A percentile compares a stretch with the other conserved stretches of the same genome.
Evolutionary conservation across 176 grass and related monocot species (phyloP).

Genomic region (Microstegium vimineum): DNA sequence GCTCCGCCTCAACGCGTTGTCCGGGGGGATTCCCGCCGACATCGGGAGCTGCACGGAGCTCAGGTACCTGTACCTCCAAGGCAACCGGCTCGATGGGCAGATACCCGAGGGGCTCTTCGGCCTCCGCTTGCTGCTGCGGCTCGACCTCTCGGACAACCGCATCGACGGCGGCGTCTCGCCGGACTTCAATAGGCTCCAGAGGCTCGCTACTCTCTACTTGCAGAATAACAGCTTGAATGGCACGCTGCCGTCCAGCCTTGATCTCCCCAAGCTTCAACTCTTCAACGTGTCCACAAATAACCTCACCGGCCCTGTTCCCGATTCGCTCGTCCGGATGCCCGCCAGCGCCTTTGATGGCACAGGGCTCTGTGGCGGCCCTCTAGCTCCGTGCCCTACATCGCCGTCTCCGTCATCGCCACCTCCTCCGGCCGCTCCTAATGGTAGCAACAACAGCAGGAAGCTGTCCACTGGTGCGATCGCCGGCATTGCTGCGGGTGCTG

Average conservation of each 20-base stretch:
- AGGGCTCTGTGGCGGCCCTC: conserved; percentile 48
- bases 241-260: conserved; percentile 36
- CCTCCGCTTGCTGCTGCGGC: conserved; percentile 40
- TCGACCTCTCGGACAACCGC: conserved; percentile 47
- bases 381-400: conserved; percentile 24
- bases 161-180: conserved; percentile 34
- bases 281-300: conserved; percentile 73
- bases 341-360: conserved; percentile 39
- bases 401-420: not conserved
- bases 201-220: conserved; percentile 43
- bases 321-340: conserved; percentile 16
- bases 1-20: conserved; percentile 62
- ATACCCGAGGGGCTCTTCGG: conserved; percentile 52
- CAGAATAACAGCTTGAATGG: conserved; percentile 52
- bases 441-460: conserved; percentile 24
- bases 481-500: conserved; percentile 53
- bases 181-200: conserved; percentile 48
- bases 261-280: conserved; percentile 21
- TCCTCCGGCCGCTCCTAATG: not conserved
- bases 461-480: conserved; percentile 57
- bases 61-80: conserved; percentile 34
- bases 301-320: conserved; percentile 56
- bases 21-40: conserved; percentile 58
- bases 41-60: conserved; percentile 47
- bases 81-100: conserved; percentile 42